These are phyloP conservation scores for Clonostachys sp. DNA, from an alignment of 2,329 filamentous ascomycete species.

Conservation along the genomic window DNA sequence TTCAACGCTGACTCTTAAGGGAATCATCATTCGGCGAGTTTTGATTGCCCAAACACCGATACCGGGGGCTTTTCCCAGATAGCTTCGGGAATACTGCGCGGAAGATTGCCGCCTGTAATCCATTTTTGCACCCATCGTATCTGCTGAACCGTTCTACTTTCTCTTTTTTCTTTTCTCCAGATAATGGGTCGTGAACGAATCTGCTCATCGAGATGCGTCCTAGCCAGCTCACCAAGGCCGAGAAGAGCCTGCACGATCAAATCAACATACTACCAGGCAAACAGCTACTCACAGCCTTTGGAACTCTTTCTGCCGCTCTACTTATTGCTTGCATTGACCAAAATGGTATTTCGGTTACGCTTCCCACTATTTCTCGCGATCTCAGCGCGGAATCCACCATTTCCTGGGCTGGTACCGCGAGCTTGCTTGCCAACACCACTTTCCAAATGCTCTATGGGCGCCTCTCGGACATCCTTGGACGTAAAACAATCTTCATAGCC, in stretches of 20 bases:
- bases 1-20: no score
- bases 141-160: no score
- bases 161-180: no score
- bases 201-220: no score
- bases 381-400: slow-evolving; percentile 43
- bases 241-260: slow-evolving; percentile 46
- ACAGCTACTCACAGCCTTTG: slow-evolving; percentile 45
- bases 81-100: no score
- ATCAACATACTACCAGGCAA: slow-evolving; percentile 49
- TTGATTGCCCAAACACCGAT: no score
- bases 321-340: slow-evolving; percentile 54
- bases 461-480: slow-evolving; percentile 55
- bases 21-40: no score
- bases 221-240: slow-evolving; percentile 17
- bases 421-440: slow-evolving; percentile 52
- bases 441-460: slow-evolving; percentile 63
- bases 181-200: no score
- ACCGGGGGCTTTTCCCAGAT: no score
- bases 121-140: no score
- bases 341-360: slow-evolving; percentile 44
- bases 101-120: no score
- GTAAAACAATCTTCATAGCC: slow-evolving; percentile 52
- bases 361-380: slow-evolving; percentile 46
- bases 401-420: slow-evolving; percentile 48
- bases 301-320: slow-evolving; percentile 43